phyloP scores from a whole-genome alignment of 345 rosid species.

The Brassica cretica region DNA sequence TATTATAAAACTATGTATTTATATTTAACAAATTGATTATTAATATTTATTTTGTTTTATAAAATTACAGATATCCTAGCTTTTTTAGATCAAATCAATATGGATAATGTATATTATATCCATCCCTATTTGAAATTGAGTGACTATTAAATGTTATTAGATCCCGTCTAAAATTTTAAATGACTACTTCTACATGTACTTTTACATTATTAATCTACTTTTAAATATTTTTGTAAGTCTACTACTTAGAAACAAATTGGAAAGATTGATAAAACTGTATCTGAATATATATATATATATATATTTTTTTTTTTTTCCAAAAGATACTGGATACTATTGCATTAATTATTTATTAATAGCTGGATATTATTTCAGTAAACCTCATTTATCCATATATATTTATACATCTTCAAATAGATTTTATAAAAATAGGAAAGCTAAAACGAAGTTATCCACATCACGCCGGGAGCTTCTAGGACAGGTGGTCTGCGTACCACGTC shows the following conservation, averaged over 20 bases:
- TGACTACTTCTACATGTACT: background rate
- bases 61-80: too few species aligned
- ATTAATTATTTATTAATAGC: background rate
- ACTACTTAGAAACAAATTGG: background rate
- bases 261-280: background rate
- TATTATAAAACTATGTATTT: too few species aligned
- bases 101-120: too few species aligned
- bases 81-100: too few species aligned
- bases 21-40: too few species aligned
- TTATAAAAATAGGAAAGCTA: background rate
- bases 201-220: background rate
- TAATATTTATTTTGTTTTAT: too few species aligned
- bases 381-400: background rate
- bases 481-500: too few species aligned
- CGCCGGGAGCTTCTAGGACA: too few species aligned
- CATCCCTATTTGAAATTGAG: too few species aligned
- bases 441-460: conserved; percentile 30
- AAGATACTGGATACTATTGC: background rate
- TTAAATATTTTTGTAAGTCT: background rate
- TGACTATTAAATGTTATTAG: background rate
- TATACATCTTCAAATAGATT: background rate
- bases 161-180: background rate
- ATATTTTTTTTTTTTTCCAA: too few species aligned
- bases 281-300: background rate
- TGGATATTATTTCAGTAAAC: background rate